Evolutionary conservation across 768 basidiomycete genomes (phyloP).

Genomic region (Glaciozyma martinii): DNA sequence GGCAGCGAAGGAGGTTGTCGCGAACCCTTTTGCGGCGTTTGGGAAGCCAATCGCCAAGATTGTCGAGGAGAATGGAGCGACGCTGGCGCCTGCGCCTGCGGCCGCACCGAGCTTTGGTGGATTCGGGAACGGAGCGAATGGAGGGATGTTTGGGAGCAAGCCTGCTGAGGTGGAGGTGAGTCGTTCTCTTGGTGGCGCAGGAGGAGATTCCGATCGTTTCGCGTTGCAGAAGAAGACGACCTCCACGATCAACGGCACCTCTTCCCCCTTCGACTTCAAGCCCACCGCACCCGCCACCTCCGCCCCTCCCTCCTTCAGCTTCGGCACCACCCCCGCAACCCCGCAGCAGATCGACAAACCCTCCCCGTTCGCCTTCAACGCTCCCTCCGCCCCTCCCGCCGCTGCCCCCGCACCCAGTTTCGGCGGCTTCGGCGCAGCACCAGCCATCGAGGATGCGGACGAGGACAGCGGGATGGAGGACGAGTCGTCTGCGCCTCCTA

Average conservation of each 20-base stretch:
- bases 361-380: slow-evolving; percentile 11
- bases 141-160: neutral
- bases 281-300: neutral
- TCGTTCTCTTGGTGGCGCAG: neutral
- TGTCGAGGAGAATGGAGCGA: slow-evolving; percentile 11
- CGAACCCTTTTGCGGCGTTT: slow-evolving; percentile 30
- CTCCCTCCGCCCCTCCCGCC: neutral
- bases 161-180: neutral
- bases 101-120: neutral
- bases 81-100: neutral
- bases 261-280: neutral
- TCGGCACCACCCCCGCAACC: slow-evolving; percentile 20
- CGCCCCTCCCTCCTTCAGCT: slow-evolving; percentile 10
- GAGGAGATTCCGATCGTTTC: neutral
- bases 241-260: slow-evolving; percentile 13
- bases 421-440: neutral
- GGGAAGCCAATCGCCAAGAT: slow-evolving; percentile 26
- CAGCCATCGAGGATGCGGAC: slow-evolving; percentile 15
- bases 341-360: slow-evolving; percentile 10
- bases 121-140: no score
- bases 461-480: slow-evolving; percentile 32
- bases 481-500: slow-evolving; percentile 2
- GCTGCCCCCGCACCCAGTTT: neutral
- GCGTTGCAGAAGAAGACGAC: slow-evolving; percentile 9
- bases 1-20: neutral